Percentiles rank a stretch among this genome's conserved stretches.
phyloP scores from a whole-genome alignment of 75 land plant species.

The Picea sitchensis region DNA sequence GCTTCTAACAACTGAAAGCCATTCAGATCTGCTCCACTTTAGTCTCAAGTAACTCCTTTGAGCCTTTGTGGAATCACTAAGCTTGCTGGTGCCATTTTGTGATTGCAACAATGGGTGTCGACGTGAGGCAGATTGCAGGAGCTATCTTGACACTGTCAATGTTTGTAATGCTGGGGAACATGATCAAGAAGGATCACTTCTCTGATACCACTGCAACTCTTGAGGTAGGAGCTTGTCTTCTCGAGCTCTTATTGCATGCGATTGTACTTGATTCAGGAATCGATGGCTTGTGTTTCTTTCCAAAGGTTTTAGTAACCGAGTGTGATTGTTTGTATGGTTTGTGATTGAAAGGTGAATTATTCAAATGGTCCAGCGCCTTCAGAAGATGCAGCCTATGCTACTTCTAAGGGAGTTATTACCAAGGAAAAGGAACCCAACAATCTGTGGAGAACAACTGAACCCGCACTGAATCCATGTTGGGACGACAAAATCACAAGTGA shows the following conservation, averaged over 20 bases:
- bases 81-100: background rate
- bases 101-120: conserved; percentile 36
- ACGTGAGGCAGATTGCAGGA: conserved; percentile 59
- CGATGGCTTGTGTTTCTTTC: background rate
- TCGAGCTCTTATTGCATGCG: background rate
- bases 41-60: background rate
- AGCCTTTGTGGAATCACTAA: background rate
- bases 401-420: background rate
- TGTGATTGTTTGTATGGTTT: background rate
- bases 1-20: background rate
- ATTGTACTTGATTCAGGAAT: background rate
- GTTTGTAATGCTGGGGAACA: conserved; percentile 74
- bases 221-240: conserved; percentile 3
- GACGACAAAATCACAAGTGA: conserved; percentile 11
- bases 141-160: conserved; percentile 60
- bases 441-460: conserved; percentile 6
- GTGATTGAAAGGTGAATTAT: background rate
- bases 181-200: conserved; percentile 77
- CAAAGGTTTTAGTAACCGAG: background rate
- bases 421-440: conserved; percentile 3
- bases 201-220: conserved; percentile 11
- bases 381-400: background rate
- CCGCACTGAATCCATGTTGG: conserved; percentile 15
- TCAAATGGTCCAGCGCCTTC: background rate
- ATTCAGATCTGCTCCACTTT: background rate